phyloP scores from a whole-genome alignment of 768 basidiomycete species.

The Russula dissimulans region DNA sequence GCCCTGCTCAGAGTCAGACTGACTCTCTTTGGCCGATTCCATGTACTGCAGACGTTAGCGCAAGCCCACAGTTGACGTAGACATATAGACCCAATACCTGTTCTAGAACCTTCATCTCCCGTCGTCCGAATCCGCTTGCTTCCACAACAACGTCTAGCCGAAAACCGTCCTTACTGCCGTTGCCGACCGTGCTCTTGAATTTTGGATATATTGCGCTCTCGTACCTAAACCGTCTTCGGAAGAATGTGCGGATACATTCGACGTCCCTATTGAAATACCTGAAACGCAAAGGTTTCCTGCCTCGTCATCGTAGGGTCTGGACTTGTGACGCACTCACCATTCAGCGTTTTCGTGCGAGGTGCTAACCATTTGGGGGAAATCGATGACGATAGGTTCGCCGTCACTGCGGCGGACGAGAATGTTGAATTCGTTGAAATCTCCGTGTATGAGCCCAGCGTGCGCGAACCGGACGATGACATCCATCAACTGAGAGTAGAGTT shows the following conservation, averaged over 20 bases:
- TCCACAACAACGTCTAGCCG: conserved; percentile 84
- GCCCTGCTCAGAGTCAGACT: conserved; percentile 27
- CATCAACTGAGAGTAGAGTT: conserved; percentile 88
- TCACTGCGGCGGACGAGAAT: conserved; percentile 78
- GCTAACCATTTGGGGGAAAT: conserved; percentile 99
- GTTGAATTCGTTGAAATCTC: conserved; percentile 99
- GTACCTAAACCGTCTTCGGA: conserved; percentile 83
- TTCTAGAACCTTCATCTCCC: conserved; percentile 74
- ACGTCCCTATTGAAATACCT: conserved; percentile 99
- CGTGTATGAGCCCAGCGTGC: conserved; percentile 90
- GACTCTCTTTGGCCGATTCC: conserved; percentile 21
- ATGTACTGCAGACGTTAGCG: conserved; percentile 18
- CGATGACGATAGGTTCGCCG: conserved; percentile 82
- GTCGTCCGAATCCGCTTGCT: conserved; percentile 86
- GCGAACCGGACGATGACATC: conserved; percentile 94
- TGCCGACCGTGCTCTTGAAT: conserved; percentile 58
- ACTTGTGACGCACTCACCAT: conserved; percentile 47
- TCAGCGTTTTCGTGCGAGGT: conserved; percentile 95
- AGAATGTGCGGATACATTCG: conserved; percentile 90
- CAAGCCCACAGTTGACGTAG: background rate
- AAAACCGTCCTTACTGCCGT: conserved; percentile 43
- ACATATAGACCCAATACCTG: conserved; percentile 44
- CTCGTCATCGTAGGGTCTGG: background rate
- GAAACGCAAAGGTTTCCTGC: conserved; percentile 7
- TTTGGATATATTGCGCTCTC: conserved; percentile 85